Conservation (phyloP, 805 yeast genomes). For the Phaffomyces antillensis region DNA sequence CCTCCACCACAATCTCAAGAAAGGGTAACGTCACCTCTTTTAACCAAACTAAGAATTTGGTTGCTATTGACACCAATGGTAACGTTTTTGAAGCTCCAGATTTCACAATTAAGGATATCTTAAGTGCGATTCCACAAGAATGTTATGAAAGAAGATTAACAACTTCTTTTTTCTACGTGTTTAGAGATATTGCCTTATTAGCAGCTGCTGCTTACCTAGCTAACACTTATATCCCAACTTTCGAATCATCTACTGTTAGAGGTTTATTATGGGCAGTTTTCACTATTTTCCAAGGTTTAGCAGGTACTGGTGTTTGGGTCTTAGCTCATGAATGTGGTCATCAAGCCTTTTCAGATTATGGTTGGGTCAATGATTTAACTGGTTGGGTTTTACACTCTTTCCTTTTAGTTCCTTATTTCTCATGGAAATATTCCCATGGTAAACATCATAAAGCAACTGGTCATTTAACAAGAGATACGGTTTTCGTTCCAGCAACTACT, state of each 20-base stretch:
- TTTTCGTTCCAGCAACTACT: conserved; percentile 68
- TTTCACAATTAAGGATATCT: conserved; percentile 66
- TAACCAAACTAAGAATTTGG: conserved; percentile 12
- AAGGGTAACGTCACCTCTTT: conserved; percentile 10
- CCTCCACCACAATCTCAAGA: conserved; percentile 9
- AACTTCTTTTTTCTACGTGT: conserved; percentile 55
- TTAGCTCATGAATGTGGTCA: conserved; percentile 92
- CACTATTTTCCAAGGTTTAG: conserved; percentile 49
- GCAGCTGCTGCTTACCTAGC: conserved; percentile 46
- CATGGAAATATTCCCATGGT: conserved; percentile 80
- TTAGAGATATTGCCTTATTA: conserved; percentile 52
- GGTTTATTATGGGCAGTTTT: conserved; percentile 54
- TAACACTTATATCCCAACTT: conserved; percentile 43
- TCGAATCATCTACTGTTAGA: conserved; percentile 39
- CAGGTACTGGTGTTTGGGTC: conserved; percentile 78
- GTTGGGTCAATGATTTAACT: conserved; percentile 64
- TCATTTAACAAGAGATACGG: conserved; percentile 76
- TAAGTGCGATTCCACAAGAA: conserved; percentile 63
- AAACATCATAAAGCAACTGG: conserved; percentile 92
- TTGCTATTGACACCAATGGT: conserved; percentile 40
- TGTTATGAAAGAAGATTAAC: conserved; percentile 60
- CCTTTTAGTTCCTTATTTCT: conserved; percentile 76
- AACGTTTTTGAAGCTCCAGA: conserved; percentile 67
- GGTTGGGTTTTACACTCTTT: conserved; percentile 83
- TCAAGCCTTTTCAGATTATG: conserved; percentile 72